Base-by-base conservation (phyloP, 2,329 filamentous ascomycete species). In the Cladosporium sp. region DNA sequence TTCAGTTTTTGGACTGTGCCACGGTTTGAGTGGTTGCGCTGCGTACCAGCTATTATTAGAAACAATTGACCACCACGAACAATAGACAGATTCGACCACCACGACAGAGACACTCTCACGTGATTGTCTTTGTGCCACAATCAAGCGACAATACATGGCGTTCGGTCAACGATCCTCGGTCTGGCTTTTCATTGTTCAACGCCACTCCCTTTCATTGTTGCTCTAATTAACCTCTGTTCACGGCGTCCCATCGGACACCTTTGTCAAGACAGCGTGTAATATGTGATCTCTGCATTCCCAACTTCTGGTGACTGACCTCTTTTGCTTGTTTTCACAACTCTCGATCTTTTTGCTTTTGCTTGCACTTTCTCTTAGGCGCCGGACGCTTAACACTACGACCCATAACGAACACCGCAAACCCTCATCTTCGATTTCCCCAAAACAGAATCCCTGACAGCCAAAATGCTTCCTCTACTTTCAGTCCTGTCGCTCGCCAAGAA, bases 381-480 rank as follows among this genome's bases (percentile, higher is more conserved):
- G 50, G 49, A 40, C 61, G 61, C 61, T 63, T 40, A 40, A 46
- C 50, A 37, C 31, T 33, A 28, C 21, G 10, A 16, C 16, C 18
- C 8, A 7, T 31, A 26, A 40, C 23, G 35, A 28, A 62, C 31
- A 37, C 33, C 50, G 35, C 61, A 31, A 46, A 44, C 21, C 26
- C 16, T 33, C 49, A 23, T 26, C 26, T 49, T 14, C 23, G 10
- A 33, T 21, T 4, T 23, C 33, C 56, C 61, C 31, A 6, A 31
- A 46, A 46, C 50, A 14, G 4, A 1, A 35, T 31, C 2, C 26
- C 8, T 7, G 21, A 33, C 62, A 33, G 10, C 49, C 52, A 55
- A 53, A 1, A 65, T 65, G 63, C 55, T 65, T 37, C 55, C 63
- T 28, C 29, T 52, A 12, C 44, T 53, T 8, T 31, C 56, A 40